Percentiles rank a stretch among this genome's conserved stretches.
phyloP scores from a whole-genome alignment of 1,284 basidiomycete species.

The Fomitopsis pinicola region DNA sequence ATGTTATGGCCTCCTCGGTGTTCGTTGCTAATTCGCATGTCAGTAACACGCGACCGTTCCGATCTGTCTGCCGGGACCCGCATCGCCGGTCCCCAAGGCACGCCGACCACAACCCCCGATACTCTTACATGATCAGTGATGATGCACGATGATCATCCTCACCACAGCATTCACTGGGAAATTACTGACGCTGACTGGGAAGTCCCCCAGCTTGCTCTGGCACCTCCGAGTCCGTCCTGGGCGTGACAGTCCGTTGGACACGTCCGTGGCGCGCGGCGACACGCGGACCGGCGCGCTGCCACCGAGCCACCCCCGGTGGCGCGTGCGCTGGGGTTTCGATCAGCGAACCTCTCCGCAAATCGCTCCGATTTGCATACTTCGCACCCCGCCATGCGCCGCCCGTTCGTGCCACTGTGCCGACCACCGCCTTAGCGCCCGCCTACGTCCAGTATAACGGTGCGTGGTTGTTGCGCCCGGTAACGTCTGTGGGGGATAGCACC shows the following conservation, averaged over 20 bases:
- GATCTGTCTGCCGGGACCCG: neutral
- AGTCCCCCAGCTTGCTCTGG: too few species aligned
- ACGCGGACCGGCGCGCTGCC: neutral
- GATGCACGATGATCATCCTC: too few species aligned
- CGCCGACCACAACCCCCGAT: neutral
- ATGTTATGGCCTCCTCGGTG: neutral
- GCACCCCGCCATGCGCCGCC: neutral
- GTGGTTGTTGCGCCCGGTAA: neutral
- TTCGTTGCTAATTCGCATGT: neutral
- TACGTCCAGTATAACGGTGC: neutral
- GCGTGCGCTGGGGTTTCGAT: neutral
- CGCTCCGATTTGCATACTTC: neutral
- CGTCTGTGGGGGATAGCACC: neutral
- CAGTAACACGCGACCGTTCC: neutral
- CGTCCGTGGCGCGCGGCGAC: neutral
- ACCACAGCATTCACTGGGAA: too few species aligned
- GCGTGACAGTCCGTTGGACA: neutral
- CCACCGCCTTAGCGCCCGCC: neutral
- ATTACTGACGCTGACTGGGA: too few species aligned
- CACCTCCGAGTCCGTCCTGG: neutral
- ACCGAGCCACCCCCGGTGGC: neutral
- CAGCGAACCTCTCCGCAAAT: slow-evolving; percentile 7
- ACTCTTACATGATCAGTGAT: too few species aligned
- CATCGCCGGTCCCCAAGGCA: neutral
- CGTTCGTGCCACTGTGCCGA: neutral